phyloP scores from a whole-genome alignment of 164 flowering plant species.

The Magnolia changhungtana region DNA sequence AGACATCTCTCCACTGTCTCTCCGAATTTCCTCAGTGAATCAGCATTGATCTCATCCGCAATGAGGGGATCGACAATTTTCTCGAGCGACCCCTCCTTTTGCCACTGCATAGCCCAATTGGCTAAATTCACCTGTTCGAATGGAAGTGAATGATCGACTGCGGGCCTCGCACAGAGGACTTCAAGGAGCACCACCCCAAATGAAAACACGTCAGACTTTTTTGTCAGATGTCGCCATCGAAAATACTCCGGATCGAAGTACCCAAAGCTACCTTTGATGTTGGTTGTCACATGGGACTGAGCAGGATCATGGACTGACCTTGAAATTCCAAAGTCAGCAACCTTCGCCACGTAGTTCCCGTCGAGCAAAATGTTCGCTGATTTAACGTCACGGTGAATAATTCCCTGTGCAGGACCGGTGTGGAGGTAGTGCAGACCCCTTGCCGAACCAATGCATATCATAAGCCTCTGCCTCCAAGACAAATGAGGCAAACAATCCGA shows the following conservation, averaged over 20 bases:
- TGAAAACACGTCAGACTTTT: constrained; percentile 21
- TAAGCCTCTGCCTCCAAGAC: constrained; percentile 30
- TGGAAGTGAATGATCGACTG: constrained; percentile 51
- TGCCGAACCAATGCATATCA: constrained; percentile 29
- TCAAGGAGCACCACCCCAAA: constrained; percentile 25
- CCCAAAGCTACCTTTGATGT: constrained; percentile 26
- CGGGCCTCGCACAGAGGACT: constrained; percentile 57
- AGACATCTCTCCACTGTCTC: constrained; percentile 75
- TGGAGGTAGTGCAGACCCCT: constrained; percentile 30
- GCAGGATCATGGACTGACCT: constrained; percentile 1
- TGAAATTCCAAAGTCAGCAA: constrained; percentile 28
- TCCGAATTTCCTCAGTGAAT: constrained; percentile 51
- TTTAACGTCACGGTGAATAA: constrained; percentile 26
- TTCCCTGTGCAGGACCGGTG: constrained; percentile 24
- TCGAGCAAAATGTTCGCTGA: constrained; percentile 25
- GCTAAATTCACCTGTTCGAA: constrained; percentile 69
- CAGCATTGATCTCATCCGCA: constrained; percentile 5
- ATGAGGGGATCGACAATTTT: not conserved
- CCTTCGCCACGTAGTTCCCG: constrained; percentile 20
- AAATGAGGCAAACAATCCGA: constrained; percentile 23
- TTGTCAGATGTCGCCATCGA: constrained; percentile 12
- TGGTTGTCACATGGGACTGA: constrained; percentile 25
- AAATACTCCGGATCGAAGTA: constrained; percentile 25
- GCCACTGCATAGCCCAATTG: not conserved
- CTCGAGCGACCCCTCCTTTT: not conserved